These are phyloP conservation scores for Geoglossum cookeanum DNA, from an alignment of 2,329 filamentous ascomycete genomes.

Conservation along the genomic window DNA sequence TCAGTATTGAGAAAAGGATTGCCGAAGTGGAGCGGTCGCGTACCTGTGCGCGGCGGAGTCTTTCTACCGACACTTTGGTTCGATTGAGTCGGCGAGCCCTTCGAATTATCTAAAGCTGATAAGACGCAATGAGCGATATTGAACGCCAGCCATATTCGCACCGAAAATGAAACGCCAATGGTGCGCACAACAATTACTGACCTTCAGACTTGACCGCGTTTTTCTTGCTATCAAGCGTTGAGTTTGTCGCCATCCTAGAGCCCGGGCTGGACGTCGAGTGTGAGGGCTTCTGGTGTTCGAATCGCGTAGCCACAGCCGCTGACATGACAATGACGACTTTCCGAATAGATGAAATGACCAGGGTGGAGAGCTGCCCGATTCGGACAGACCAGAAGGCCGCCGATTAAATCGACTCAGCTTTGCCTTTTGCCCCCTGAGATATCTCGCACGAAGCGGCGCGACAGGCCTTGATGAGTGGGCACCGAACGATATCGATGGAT, in stretches of 20 bases:
- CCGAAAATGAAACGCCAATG: neutral
- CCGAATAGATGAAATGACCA: neutral
- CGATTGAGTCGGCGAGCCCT: neutral
- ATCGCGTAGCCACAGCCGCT: constrained; percentile 2
- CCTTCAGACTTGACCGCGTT: constrained; percentile 5
- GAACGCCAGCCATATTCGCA: neutral
- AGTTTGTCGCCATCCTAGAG: constrained; percentile 4
- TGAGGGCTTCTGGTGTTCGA: neutral
- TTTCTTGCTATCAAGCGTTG: constrained; percentile 1
- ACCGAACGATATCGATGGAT: neutral
- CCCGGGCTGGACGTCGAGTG: neutral
- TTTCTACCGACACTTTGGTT: neutral
- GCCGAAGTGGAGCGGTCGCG: neutral
- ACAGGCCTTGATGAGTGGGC: neutral
- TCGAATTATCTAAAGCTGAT: neutral
- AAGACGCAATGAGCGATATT: neutral
- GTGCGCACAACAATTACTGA: neutral
- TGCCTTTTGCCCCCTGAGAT: neutral
- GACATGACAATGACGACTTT: constrained; percentile 4
- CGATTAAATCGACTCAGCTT: neutral
- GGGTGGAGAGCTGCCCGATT: neutral
- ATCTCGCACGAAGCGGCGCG: neutral
- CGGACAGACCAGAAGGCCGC: neutral
- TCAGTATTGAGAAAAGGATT: neutral
- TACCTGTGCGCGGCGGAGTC: constrained; percentile 4